These are phyloP conservation scores for Coemansia sp. DNA, from an alignment of 192 early-diverging fungal genomes.

Conservation along the genomic window DNA sequence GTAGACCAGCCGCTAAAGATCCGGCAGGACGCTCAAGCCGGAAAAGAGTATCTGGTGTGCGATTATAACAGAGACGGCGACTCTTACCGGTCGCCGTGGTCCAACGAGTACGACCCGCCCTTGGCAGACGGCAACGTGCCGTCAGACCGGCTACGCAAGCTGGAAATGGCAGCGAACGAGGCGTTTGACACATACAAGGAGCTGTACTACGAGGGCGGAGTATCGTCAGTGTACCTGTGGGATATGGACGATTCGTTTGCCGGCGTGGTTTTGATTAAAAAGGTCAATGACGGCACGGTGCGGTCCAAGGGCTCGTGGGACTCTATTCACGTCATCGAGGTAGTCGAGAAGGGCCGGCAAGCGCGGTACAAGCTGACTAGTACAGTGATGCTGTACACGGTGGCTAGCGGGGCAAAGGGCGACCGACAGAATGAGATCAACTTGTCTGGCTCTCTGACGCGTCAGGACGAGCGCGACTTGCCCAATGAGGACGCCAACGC, in stretches of 20 bases:
- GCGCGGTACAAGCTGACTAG: slow-evolving; percentile 97
- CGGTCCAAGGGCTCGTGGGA: slow-evolving; percentile 94
- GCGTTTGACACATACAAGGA: slow-evolving; percentile 97
- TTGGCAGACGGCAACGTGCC: slow-evolving; percentile 77
- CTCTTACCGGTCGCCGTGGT: slow-evolving; percentile 96
- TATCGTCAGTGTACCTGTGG: slow-evolving; percentile 98
- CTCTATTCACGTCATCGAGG: slow-evolving; percentile 96
- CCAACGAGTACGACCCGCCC: slow-evolving; percentile 90
- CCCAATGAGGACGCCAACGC: slow-evolving; percentile 68
- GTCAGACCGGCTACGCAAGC: slow-evolving; percentile 76
- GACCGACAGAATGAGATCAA: slow-evolving; percentile 66
- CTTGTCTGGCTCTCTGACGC: slow-evolving; percentile 89
- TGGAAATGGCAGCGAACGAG: slow-evolving; percentile 91
- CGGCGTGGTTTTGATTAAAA: slow-evolving; percentile 93
- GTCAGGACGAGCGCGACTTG: slow-evolving; percentile 86
- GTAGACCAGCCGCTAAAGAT: slow-evolving; percentile 93
- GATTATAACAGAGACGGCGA: slow-evolving; percentile 98
- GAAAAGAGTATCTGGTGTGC: slow-evolving; percentile 85
- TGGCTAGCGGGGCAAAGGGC: slow-evolving; percentile 60
- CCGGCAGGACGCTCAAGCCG: slow-evolving; percentile 64
- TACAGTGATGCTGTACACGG: slow-evolving; percentile 93
- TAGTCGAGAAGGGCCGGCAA: slow-evolving; percentile 76
- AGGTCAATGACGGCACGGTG: slow-evolving; percentile 74
- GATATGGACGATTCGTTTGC: slow-evolving; percentile 88
- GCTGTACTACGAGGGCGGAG: slow-evolving; percentile 87